A percentile compares a stretch with the other conserved stretches of the same genome.
Evolutionary conservation across 768 basidiomycete genomes (phyloP).

Genomic region (Leccinum subtestaceum): DNA sequence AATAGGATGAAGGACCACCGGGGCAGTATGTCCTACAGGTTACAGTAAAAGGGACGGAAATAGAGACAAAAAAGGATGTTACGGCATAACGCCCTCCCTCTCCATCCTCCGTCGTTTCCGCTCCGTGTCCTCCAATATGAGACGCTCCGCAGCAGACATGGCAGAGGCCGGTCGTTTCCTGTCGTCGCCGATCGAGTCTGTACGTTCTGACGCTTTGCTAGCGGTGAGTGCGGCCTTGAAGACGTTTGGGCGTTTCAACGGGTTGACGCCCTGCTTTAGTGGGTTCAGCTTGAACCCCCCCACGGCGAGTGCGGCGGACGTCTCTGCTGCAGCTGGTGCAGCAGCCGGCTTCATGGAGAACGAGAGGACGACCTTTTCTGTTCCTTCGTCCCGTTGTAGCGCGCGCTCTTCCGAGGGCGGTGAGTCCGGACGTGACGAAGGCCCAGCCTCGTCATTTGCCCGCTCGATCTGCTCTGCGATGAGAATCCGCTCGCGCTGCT

Average conservation of each 20-base stretch:
- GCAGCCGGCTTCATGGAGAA: slow-evolving; percentile 55
- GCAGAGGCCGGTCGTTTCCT: slow-evolving; percentile 61
- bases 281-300: slow-evolving; percentile 60
- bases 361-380: slow-evolving; percentile 74
- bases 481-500: slow-evolving; percentile 86
- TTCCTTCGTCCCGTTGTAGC: slow-evolving; percentile 67
- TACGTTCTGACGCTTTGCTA: slow-evolving; percentile 27
- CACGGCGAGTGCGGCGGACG: slow-evolving; percentile 32
- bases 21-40: no score
- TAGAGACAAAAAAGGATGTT: neutral
- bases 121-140: slow-evolving; percentile 75
- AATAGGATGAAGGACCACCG: no score
- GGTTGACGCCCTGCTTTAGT: slow-evolving; percentile 43
- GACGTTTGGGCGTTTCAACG: slow-evolving; percentile 71
- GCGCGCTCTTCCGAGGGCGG: slow-evolving; percentile 50
- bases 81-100: slow-evolving; percentile 31
- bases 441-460: slow-evolving; percentile 51
- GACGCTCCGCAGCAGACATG: slow-evolving; percentile 52
- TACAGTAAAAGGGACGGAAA: no score
- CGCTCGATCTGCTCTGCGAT: slow-evolving; percentile 94
- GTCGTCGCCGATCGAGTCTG: slow-evolving; percentile 38
- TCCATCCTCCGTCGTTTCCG: slow-evolving; percentile 82
- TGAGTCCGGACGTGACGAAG: slow-evolving; percentile 30
- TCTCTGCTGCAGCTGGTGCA: slow-evolving; percentile 16
- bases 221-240: slow-evolving; percentile 52